Evolutionary conservation across 345 rosid genomes (phyloP).

Genomic region (Euphorbia lathyris): DNA sequence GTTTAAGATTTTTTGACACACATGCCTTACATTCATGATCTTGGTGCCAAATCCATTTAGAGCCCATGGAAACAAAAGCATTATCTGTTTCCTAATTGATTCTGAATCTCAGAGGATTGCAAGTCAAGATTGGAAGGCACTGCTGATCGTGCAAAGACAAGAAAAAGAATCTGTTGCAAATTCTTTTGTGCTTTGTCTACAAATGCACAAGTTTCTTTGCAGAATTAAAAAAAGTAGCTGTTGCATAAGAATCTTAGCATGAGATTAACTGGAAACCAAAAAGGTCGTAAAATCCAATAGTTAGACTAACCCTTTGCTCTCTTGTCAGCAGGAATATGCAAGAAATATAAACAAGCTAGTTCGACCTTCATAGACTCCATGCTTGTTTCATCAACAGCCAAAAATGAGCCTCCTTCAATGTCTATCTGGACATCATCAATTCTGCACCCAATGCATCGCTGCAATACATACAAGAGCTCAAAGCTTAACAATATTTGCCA

Average conservation of each 20-base stretch:
- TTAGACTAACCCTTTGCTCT: slow-evolving; percentile 62
- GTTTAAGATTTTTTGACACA: neutral
- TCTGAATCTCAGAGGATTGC: neutral
- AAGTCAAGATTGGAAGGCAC: neutral
- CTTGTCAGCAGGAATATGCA: slow-evolving; percentile 70
- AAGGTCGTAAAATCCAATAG: slow-evolving; percentile 7
- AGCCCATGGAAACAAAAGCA: neutral
- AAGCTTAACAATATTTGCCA: slow-evolving; percentile 15
- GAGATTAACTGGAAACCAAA: neutral
- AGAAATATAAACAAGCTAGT: slow-evolving; percentile 76
- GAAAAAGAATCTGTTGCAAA: no score
- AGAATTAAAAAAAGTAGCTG: neutral
- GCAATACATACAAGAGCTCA: slow-evolving; percentile 33
- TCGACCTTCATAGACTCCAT: slow-evolving; percentile 67
- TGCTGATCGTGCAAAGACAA: no score
- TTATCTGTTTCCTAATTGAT: neutral
- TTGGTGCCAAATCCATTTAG: neutral
- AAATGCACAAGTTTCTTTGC: neutral
- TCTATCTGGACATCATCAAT: slow-evolving; percentile 46
- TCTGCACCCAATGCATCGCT: slow-evolving; percentile 53
- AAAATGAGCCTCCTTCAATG: slow-evolving; percentile 38
- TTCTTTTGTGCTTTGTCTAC: neutral
- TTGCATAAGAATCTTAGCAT: neutral
- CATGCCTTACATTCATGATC: neutral
- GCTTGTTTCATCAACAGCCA: slow-evolving; percentile 34